Evolutionary conservation across 495 filamentous ascomycete genomes (phyloP).

Genomic region (Paragyromitra xinjiangensis): DNA sequence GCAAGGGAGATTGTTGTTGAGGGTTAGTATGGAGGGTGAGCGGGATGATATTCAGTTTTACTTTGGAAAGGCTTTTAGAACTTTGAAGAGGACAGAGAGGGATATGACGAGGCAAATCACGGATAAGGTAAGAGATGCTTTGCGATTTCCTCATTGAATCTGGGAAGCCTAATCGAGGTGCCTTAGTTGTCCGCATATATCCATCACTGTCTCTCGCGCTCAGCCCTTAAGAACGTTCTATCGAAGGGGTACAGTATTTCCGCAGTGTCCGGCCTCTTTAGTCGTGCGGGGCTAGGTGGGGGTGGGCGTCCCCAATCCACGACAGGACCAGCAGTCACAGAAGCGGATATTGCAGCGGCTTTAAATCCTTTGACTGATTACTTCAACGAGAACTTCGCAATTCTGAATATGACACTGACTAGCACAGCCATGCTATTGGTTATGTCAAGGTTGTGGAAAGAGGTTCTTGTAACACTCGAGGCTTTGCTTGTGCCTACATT

Average conservation of each 20-base stretch:
- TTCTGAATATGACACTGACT: constrained; percentile 96
- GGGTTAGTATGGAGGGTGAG: constrained; percentile 98
- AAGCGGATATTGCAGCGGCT: constrained; percentile 78
- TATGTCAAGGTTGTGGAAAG: constrained; percentile 98
- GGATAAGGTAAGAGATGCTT: constrained; percentile 76
- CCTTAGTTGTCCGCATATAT: constrained; percentile 90
- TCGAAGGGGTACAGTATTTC: constrained; percentile 76
- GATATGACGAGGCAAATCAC: constrained; percentile 99
- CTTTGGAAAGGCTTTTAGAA: constrained; percentile 95
- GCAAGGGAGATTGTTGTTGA: constrained; percentile 85
- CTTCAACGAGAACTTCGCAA: constrained; percentile 98
- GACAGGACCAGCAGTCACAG: constrained; percentile 67
- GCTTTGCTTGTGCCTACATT: constrained; percentile 89
- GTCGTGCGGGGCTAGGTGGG: constrained; percentile 61
- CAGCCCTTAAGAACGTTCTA: constrained; percentile 77
- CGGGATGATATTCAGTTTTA: constrained; percentile 98
- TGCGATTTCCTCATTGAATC: constrained; percentile 1
- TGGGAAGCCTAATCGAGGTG: constrained; percentile 43
- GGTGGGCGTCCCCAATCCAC: constrained; percentile 64
- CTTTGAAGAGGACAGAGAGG: constrained; percentile 90
- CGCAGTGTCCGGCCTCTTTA: constrained; percentile 82
- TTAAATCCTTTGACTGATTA: constrained; percentile 92
- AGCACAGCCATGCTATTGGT: constrained; percentile 93
- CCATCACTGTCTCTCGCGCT: constrained; percentile 83
- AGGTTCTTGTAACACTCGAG: constrained; percentile 91